A percentile compares a stretch with the other conserved stretches of the same genome.
phyloP scores from a whole-genome alignment of 371 early-diverging fungal genomes.

The Saksenaea oblongispora region DNA sequence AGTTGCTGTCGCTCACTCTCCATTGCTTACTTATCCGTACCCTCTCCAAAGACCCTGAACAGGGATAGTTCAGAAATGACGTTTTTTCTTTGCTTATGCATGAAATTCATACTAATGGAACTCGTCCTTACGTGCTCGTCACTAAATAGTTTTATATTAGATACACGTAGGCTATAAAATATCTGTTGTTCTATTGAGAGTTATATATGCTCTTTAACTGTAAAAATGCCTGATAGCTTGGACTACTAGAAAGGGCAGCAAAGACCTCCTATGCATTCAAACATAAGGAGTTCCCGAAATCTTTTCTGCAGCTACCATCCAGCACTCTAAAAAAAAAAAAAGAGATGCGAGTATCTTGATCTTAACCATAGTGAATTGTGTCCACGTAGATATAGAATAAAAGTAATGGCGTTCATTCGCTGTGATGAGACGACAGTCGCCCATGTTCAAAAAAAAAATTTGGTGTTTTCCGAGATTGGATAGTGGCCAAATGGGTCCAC shows the following conservation, averaged over 20 bases:
- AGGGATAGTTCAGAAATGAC: background rate
- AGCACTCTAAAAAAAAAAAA: background rate
- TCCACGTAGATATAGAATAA: background rate
- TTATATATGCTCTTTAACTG: too few relatives aligned
- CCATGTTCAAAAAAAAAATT: background rate
- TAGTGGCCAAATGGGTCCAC: conserved; percentile 6
- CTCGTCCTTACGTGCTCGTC: background rate
- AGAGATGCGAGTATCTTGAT: background rate
- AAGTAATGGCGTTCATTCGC: background rate
- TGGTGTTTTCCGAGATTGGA: conserved; percentile 3
- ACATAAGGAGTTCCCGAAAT: conserved; percentile 6
- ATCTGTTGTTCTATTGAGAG: too few relatives aligned
- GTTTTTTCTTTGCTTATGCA: background rate
- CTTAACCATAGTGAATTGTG: background rate
- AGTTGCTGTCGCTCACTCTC: background rate
- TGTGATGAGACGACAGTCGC: background rate
- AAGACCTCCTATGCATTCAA: conserved; percentile 2
- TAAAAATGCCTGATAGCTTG: too few relatives aligned
- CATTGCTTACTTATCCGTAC: too few relatives aligned
- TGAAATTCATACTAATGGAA: background rate
- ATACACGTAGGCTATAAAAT: too few relatives aligned
- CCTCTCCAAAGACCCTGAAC: background rate
- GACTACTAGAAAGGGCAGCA: background rate
- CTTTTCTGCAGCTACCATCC: background rate
- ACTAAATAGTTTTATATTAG: background rate